Base-by-base conservation (phyloP, 805 yeast genomes). In the Candida chilensis region DNA sequence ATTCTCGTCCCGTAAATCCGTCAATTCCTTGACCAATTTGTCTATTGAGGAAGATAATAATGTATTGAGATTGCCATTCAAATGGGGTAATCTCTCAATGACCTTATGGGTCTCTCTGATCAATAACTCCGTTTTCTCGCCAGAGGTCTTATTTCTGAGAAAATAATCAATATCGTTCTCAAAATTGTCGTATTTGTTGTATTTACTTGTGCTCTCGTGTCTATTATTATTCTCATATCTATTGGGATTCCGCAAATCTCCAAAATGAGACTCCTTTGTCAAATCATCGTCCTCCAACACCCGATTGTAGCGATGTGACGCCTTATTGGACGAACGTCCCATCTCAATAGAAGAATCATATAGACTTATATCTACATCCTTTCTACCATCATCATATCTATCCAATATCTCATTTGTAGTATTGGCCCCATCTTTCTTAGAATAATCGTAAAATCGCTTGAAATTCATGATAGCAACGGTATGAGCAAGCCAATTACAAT, bases 91-190 rank as follows among this genome's bases (percentile, higher is more conserved):
- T 13, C 41, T 42, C 15, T 37, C 39, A 13, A 55, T 42, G 12
- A 50, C 28, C 21, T 44, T 44, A 32, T 55, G 60, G 5, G 61
- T 52, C 33, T 55, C 52, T 22, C 35, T 39, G 6, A 54, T 42
- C 10, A 51, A 26, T 11, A 50, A 33, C 20, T 51, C 54, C 5
- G 45, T 38, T 12, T 37, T 31, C 18, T 42, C 41, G 13, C 26
- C 34, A 7, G 12, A n/a, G 6, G 7, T 6, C 8, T 22, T 22
- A 6, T 11, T 22, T n/a, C 13, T 22, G 15, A 22, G 13, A 22
- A 22, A 22, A 7, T 22, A 5, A 15, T 22, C 25, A 22, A 22
- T n/a, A 22, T 22, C 25, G 11, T n/a, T 22, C 13, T 22, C 25
- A 22, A 22, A 22, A n/a, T n/a, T n/a, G n/a, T n/a, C n/a, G n/a